These are phyloP conservation scores for Debaryomyces castellii DNA, from an alignment of 805 yeast species.

Conservation along the genomic window DNA sequence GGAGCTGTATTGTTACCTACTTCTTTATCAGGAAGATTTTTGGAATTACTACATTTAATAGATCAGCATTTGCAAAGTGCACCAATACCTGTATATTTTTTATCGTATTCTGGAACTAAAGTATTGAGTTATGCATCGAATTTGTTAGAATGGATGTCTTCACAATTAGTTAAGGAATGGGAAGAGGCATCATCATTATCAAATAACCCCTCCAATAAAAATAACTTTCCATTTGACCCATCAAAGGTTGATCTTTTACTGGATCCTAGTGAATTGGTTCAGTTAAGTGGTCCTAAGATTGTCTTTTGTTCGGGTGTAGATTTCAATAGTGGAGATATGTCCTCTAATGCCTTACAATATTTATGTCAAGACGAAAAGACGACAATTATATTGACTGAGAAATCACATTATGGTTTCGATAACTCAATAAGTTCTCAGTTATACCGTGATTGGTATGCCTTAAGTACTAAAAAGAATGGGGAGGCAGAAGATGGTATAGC, in stretches of 20 bases:
- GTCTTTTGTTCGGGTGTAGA: conserved; percentile 75
- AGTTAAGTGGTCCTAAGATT: conserved; percentile 68
- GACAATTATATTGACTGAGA: conserved; percentile 74
- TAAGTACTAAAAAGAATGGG: conserved; percentile 36
- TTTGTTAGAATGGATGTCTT: conserved; percentile 95
- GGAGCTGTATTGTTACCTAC: conserved; percentile 86
- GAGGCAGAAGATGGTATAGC: conserved; percentile 59
- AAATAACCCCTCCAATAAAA: conserved; percentile 35
- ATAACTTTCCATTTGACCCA: conserved; percentile 77
- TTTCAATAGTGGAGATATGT: conserved; percentile 60
- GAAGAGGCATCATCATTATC: conserved; percentile 42
- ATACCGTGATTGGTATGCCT: conserved; percentile 52
- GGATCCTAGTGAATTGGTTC: conserved; percentile 54
- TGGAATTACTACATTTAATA: conserved; percentile 74
- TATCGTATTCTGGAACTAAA: conserved; percentile 80
- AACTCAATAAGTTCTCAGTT: conserved; percentile 51
- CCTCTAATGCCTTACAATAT: conserved; percentile 50
- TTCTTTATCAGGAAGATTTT: conserved; percentile 72
- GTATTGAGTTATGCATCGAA: conserved; percentile 78
- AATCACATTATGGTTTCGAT: conserved; percentile 37
- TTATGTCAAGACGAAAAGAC: conserved; percentile 66
- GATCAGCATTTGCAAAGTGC: conserved; percentile 61
- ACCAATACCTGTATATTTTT: conserved; percentile 68
- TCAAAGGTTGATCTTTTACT: conserved; percentile 55
- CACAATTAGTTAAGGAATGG: conserved; percentile 83